phyloP scores from a whole-genome alignment of 2,329 filamentous ascomycete genomes.

The Penicillium hordei region DNA sequence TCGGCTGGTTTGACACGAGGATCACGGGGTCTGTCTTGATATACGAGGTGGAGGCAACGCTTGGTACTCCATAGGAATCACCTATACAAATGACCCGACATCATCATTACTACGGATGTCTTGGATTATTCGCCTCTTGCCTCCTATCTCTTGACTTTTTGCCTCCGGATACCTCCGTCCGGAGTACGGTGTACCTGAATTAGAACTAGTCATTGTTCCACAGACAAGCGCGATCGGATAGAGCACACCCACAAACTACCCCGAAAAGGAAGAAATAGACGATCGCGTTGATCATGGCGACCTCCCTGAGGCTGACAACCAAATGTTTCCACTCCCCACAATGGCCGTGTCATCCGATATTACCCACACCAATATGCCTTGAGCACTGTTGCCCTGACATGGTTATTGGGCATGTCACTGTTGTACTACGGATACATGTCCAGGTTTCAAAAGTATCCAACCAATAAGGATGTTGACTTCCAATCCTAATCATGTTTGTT shows the following conservation, averaged over 20 bases:
- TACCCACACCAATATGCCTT: not conserved
- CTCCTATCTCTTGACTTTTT: not conserved
- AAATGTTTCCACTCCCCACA: not conserved
- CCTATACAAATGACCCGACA: not conserved
- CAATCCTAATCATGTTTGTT: not conserved
- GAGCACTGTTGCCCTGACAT: not conserved
- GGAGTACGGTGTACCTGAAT: not conserved
- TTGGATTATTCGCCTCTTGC: not conserved
- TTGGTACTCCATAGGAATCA: not conserved
- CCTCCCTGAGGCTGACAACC: conserved; percentile 3
- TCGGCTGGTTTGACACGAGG: conserved; percentile 8
- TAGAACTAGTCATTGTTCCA: conserved; percentile 2
- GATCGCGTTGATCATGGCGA: conserved; percentile 18
- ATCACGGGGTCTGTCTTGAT: not conserved
- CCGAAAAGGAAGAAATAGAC: conserved; percentile 25
- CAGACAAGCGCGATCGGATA: conserved; percentile 8
- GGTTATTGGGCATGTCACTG: too few species aligned
- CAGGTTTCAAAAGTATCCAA: not conserved
- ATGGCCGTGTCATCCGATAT: not conserved
- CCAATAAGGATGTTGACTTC: not conserved
- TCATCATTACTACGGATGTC: not conserved
- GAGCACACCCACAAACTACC: not conserved
- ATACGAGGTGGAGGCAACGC: not conserved
- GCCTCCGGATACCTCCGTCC: not conserved
- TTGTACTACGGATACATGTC: not conserved